Percentiles rank a stretch among this genome's conserved stretches.
These are phyloP conservation scores for Leccinum truebloodii DNA, from an alignment of 768 basidiomycete genomes.

Conservation along the genomic window DNA sequence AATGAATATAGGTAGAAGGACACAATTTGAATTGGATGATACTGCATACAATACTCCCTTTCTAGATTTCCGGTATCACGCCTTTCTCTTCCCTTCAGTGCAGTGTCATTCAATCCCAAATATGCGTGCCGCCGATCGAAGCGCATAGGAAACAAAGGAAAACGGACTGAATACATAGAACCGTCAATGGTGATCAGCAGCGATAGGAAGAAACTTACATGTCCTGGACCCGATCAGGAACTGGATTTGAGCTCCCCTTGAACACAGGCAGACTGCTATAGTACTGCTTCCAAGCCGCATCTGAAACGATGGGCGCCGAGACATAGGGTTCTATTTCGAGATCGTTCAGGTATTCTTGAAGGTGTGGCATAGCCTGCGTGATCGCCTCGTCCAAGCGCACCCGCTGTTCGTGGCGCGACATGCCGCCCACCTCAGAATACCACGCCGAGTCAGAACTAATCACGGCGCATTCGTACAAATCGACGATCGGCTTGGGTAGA, in stretches of 20 bases:
- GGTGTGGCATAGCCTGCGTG: slow-evolving; percentile 23
- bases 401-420: slow-evolving; percentile 43
- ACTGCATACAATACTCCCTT: no score
- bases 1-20: no score
- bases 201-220: slow-evolving; percentile 29
- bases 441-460: slow-evolving; percentile 15
- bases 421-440: background rate
- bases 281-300: slow-evolving; percentile 51
- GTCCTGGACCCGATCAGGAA: slow-evolving; percentile 41
- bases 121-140: no score
- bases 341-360: slow-evolving; percentile 42
- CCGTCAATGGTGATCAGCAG: no score
- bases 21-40: no score
- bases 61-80: no score
- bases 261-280: slow-evolving; percentile 40
- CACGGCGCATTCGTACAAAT: slow-evolving; percentile 50
- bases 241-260: slow-evolving; percentile 42
- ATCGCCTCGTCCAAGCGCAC: slow-evolving; percentile 45
- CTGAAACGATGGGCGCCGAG: slow-evolving; percentile 54
- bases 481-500: slow-evolving; percentile 50
- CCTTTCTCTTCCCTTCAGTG: no score
- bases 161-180: no score
- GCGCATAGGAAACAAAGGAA: no score
- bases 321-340: slow-evolving; percentile 53
- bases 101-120: no score